Evolutionary conservation across 2,329 filamentous ascomycete species (phyloP).

Genomic region (Hymenotorrendiella dingleyae): DNA sequence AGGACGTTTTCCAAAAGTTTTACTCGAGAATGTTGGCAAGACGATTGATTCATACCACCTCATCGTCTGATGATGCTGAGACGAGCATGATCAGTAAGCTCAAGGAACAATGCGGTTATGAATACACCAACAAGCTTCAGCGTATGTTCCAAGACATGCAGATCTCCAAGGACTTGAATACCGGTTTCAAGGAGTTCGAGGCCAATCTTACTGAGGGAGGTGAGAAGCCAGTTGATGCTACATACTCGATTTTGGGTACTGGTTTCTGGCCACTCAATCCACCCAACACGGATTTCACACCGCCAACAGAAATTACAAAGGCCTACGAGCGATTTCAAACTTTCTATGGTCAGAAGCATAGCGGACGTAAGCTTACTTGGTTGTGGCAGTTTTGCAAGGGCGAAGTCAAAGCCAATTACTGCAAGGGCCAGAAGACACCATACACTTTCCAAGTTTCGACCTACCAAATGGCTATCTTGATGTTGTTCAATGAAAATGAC

Average conservation of each 20-base stretch:
- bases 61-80: slow-evolving; percentile 93
- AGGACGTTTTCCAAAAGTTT: slow-evolving; percentile 99
- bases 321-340: slow-evolving; percentile 85
- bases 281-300: slow-evolving; percentile 81
- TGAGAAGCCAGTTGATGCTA: slow-evolving; percentile 69
- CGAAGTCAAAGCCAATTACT: slow-evolving; percentile 89
- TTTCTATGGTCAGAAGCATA: slow-evolving; percentile 96
- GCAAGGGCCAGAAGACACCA: slow-evolving; percentile 80
- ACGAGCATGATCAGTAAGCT: slow-evolving; percentile 99
- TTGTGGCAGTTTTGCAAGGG: slow-evolving; percentile 98
- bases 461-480: slow-evolving; percentile 93
- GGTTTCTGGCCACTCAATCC: slow-evolving; percentile 94
- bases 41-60: slow-evolving; percentile 89
- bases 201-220: slow-evolving; percentile 56
- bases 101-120: slow-evolving; percentile 96
- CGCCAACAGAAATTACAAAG: slow-evolving; percentile 75
- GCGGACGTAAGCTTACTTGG: slow-evolving; percentile 94
- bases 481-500: slow-evolving; percentile 91
- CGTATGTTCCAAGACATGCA: slow-evolving; percentile 99
- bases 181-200: slow-evolving; percentile 76
- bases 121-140: slow-evolving; percentile 98
- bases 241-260: slow-evolving; percentile 89
- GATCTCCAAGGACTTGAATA: slow-evolving; percentile 95
- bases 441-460: slow-evolving; percentile 97
- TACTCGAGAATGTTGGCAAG: slow-evolving; percentile 96